These are phyloP conservation scores for Macrolepiota dolichaula DNA, from an alignment of 768 basidiomycete genomes.

Conservation along the genomic window DNA sequence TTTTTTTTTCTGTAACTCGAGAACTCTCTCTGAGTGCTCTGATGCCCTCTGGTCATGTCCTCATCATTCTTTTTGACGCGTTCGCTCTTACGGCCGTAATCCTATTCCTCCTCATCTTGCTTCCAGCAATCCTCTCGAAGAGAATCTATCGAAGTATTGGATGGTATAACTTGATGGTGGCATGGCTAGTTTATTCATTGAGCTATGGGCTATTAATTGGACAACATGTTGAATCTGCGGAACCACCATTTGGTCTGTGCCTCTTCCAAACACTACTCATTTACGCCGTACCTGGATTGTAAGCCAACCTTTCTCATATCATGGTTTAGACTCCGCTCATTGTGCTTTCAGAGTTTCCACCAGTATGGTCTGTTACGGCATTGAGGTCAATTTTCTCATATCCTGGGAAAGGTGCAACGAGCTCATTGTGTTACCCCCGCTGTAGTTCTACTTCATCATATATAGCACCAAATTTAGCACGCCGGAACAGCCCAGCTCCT, in stretches of 20 bases:
- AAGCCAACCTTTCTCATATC: neutral
- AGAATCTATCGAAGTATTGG: neutral
- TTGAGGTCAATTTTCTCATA: neutral
- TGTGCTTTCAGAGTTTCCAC: neutral
- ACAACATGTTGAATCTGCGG: neutral
- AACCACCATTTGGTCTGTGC: neutral
- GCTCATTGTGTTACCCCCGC: neutral
- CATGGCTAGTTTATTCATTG: slow-evolving; percentile 5
- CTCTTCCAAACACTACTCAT: slow-evolving; percentile 3
- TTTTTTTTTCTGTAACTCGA: too few relatives aligned
- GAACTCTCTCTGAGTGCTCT: too few relatives aligned
- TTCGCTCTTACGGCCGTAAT: neutral
- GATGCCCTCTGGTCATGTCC: slow-evolving; percentile 1
- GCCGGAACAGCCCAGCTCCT: neutral
- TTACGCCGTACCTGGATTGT: slow-evolving; percentile 1
- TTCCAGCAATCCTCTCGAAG: neutral
- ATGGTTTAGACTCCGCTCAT: neutral
- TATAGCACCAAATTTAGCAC: neutral
- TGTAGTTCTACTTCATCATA: slow-evolving; percentile 3
- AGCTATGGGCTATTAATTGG: slow-evolving; percentile 5
- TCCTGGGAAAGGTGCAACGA: neutral
- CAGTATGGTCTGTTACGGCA: slow-evolving; percentile 1
- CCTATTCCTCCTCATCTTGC: neutral
- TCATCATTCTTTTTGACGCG: slow-evolving; percentile 8
- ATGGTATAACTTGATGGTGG: slow-evolving; percentile 6